Percentiles rank a stretch among this genome's conserved stretches.
Conservation (phyloP, 768 basidiomycete species). For the Grammothele lineata region DNA sequence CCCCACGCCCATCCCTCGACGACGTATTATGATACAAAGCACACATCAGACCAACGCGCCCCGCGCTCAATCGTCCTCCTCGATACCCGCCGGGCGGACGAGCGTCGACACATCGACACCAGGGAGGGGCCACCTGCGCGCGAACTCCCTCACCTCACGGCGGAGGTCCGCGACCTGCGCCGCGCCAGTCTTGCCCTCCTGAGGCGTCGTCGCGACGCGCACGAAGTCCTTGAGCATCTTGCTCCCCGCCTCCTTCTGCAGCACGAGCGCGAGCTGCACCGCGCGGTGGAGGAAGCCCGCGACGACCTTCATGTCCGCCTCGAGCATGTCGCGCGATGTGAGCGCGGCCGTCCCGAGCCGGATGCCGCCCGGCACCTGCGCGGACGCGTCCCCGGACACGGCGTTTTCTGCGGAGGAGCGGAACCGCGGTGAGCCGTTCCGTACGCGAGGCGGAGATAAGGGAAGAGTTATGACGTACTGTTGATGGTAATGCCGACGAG, state of each 20-base stretch:
- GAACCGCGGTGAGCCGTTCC: background rate
- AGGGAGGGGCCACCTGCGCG: conserved; percentile 87
- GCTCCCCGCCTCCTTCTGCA: conserved; percentile 92
- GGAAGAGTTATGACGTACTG: conserved; percentile 47
- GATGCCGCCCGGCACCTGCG: conserved; percentile 94
- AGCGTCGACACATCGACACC: conserved; percentile 60
- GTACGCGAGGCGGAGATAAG: background rate
- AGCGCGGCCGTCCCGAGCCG: conserved; percentile 93
- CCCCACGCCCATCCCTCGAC: too few relatives aligned
- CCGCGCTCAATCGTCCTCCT: conserved; percentile 38
- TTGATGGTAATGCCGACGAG: conserved; percentile 95
- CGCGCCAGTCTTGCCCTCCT: conserved; percentile 68
- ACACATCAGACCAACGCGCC: background rate
- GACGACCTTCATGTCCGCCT: conserved; percentile 82
- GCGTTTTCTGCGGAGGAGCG: conserved; percentile 68
- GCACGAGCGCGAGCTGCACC: conserved; percentile 81
- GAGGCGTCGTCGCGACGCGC: conserved; percentile 63
- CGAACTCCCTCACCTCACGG: conserved; percentile 78
- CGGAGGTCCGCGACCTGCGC: conserved; percentile 69
- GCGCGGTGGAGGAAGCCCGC: conserved; percentile 91
- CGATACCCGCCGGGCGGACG: conserved; percentile 56
- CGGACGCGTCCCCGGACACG: conserved; percentile 93
- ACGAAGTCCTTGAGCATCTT: conserved; percentile 97
- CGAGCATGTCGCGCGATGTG: conserved; percentile 91
- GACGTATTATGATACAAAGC: conserved; percentile 4